Base-by-base conservation (phyloP, 176 grass and related monocot species). In the Secale cereale region DNA sequence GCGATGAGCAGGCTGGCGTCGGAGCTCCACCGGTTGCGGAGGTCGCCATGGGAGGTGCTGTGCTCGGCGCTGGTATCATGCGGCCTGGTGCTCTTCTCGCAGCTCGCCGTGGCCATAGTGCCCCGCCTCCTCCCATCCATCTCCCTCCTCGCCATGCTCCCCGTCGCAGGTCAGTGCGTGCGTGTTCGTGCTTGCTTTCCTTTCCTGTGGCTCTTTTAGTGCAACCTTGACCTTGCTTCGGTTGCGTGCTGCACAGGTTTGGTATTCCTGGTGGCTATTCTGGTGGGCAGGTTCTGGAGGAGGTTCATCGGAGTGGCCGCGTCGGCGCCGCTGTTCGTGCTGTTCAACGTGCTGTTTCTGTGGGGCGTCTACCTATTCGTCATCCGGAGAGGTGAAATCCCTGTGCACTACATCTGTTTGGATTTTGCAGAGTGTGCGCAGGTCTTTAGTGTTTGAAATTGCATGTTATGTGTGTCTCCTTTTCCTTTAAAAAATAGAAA, bases 341-440 rank as follows among this genome's bases (percentile, higher is more conserved):
- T 99, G 45, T 99, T 99, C 86, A 99, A 94, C 66, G 92, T 99
- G 78, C 89, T 99, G n/a, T 90, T 96, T 83, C 57, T 94, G 76
- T 96, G 93, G 97, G 89, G 88, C 25, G 87, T 99, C 67, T 96
- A 96, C 45, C 28, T 96, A 5, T 89, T 88, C 41, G 66, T 91
- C 30, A 95, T 94, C 78, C 71, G 93, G 79, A 40, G 80, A 90
- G 96, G 96, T 98, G 71, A 85, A 70, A 40, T 77, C 32, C 16
- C 48, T 27, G 11, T n/a, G 50, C 83, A 63, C 63, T 69, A 37
- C 78, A 12, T 54, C 60, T 16, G 28, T 85, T 85, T 85, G 22
- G 59, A 84, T 28, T 46, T 33, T 52, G 26, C 0, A 25, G 57
- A n/a, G 39, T 30, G 19, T 46, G 59, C 54, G 1, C 32, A 32